Conservation (phyloP, 768 basidiomycete species). For the Mycena rebaudengoi region DNA sequence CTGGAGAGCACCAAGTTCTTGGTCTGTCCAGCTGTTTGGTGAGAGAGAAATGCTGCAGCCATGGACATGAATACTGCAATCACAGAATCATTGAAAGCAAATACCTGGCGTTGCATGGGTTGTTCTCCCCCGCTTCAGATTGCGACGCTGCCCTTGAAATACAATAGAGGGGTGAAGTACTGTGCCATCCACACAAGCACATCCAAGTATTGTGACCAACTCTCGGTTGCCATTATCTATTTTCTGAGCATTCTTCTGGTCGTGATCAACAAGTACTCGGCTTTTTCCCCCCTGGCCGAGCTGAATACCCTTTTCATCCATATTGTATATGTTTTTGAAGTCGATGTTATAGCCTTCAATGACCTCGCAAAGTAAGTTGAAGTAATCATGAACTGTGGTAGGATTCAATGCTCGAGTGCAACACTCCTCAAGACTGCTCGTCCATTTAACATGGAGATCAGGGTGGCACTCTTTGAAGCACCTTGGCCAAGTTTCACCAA, state of each 20-base stretch:
- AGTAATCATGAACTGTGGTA: background rate
- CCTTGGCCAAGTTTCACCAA: slow-evolving; percentile 5
- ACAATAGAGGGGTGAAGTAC: no score
- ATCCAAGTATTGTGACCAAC: no score
- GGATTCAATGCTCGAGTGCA: slow-evolving; percentile 4
- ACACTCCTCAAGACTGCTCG: slow-evolving; percentile 10
- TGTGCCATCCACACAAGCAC: no score
- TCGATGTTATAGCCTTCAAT: slow-evolving; percentile 8
- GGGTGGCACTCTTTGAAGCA: slow-evolving; percentile 8
- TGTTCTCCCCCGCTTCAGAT: no score
- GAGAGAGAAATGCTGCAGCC: no score
- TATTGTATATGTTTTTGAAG: slow-evolving; percentile 7
- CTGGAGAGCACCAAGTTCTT: no score
- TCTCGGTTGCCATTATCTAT: slow-evolving; percentile 40
- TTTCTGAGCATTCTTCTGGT: slow-evolving; percentile 29
- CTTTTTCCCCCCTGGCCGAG: slow-evolving; percentile 31
- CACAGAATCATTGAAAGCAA: no score
- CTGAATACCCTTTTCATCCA: slow-evolving; percentile 42
- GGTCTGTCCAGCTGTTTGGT: no score
- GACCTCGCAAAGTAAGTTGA: background rate
- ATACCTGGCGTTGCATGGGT: no score
- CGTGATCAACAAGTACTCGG: slow-evolving; percentile 29
- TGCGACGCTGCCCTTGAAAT: no score
- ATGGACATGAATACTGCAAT: no score
- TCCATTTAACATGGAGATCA: slow-evolving; percentile 11